These are phyloP conservation scores for Heliocybe sulcata DNA, from an alignment of 1,284 basidiomycete genomes.

Conservation along the genomic window DNA sequence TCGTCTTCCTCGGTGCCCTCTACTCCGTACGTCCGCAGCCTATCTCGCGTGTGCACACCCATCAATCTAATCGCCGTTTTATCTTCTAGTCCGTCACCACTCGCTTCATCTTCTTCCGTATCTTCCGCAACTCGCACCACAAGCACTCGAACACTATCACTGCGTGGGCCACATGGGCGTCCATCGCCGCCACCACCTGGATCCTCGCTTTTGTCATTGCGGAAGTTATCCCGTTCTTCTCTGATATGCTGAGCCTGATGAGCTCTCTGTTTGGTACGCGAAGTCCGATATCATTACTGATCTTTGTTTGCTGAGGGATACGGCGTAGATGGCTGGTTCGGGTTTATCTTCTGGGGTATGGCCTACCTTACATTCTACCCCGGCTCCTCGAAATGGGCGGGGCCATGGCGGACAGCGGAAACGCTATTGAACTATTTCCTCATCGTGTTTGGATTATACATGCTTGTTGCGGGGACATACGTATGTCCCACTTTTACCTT, in stretches of 20 bases:
- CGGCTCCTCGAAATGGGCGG: conserved; percentile 26
- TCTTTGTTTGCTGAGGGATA: neutral
- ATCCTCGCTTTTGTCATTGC: conserved; percentile 53
- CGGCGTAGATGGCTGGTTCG: conserved; percentile 27
- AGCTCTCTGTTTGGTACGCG: conserved; percentile 34
- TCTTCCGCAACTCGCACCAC: conserved; percentile 42
- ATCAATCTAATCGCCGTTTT: neutral
- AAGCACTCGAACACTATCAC: conserved; percentile 44
- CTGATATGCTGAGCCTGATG: conserved; percentile 38
- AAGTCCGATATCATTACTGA: neutral
- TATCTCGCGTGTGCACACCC: neutral
- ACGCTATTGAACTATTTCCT: conserved; percentile 33
- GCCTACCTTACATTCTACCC: conserved; percentile 35
- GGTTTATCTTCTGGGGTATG: conserved; percentile 39
- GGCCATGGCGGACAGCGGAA: conserved; percentile 24
- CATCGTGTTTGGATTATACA: conserved; percentile 30
- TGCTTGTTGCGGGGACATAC: conserved; percentile 35
- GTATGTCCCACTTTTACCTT: conserved; percentile 14
- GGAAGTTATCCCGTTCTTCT: conserved; percentile 41
- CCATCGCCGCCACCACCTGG: conserved; percentile 50
- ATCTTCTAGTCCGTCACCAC: conserved; percentile 31
- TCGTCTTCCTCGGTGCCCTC: conserved; percentile 39
- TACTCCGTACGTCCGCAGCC: conserved; percentile 27
- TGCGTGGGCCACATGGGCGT: conserved; percentile 54
- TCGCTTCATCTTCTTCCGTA: conserved; percentile 43